Evolutionary conservation across 2,329 filamentous ascomycete genomes (phyloP).

Genomic region (Leptographium wingfieldii): DNA sequence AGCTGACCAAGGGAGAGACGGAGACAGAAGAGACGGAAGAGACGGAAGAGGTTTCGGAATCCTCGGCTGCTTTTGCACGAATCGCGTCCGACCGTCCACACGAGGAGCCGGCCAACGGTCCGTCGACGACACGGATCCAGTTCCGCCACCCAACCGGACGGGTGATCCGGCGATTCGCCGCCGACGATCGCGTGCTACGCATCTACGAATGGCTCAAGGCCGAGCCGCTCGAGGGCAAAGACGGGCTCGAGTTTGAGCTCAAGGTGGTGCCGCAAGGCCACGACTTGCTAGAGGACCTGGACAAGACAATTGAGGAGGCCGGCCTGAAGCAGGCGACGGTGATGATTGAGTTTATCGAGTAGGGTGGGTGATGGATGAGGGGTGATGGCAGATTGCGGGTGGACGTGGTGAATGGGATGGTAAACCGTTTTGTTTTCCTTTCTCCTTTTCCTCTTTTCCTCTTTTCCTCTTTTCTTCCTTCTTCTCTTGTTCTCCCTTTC

Average conservation of each 20-base stretch:
- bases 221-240: constrained; percentile 67
- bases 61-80: constrained; percentile 42
- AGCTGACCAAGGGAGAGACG: constrained; percentile 55
- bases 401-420: too few relatives aligned
- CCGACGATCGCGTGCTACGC: constrained; percentile 63
- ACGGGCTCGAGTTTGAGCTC: constrained; percentile 71
- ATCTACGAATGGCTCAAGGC: constrained; percentile 98
- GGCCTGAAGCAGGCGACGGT: constrained; percentile 87
- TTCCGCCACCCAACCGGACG: constrained; percentile 78
- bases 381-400: too few relatives aligned
- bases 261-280: constrained; percentile 66
- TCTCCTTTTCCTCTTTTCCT: too few relatives aligned
- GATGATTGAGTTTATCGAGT: constrained; percentile 80
- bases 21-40: too few relatives aligned
- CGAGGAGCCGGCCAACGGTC: constrained; percentile 55
- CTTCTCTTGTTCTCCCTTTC: neutral
- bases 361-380: neutral
- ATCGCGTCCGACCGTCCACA: constrained; percentile 68
- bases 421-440: constrained; percentile 3
- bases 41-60: too few relatives aligned
- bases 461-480: neutral
- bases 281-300: constrained; percentile 67
- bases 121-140: constrained; percentile 73
- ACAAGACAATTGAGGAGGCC: constrained; percentile 63
- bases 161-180: constrained; percentile 72